Conservation (phyloP, 768 basidiomycete genomes). For the Tylopilus vinaceipallidus region DNA sequence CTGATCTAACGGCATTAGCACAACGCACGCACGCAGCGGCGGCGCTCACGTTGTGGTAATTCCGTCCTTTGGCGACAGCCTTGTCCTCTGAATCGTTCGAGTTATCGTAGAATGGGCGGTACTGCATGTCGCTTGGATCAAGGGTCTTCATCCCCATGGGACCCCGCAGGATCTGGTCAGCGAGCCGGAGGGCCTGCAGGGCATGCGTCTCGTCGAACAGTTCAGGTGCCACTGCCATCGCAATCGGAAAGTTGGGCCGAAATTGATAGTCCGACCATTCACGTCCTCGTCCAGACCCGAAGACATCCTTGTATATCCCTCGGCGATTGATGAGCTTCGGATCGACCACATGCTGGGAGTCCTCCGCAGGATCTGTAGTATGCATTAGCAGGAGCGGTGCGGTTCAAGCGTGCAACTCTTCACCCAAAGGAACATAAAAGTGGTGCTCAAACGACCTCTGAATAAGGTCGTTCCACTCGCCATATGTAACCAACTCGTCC, state of each 20-base stretch:
- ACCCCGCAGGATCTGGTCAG: constrained; percentile 75
- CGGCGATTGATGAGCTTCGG: constrained; percentile 75
- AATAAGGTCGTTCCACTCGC: constrained; percentile 85
- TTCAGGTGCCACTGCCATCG: constrained; percentile 97
- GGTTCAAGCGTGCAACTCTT: neutral
- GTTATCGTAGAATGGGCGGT: constrained; percentile 91
- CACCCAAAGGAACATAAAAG: constrained; percentile 86
- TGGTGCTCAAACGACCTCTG: constrained; percentile 85
- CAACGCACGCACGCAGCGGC: neutral
- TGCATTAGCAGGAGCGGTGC: constrained; percentile 1
- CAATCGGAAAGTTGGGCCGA: constrained; percentile 89
- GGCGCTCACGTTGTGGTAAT: constrained; percentile 80
- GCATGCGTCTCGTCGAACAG: constrained; percentile 83
- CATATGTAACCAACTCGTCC: constrained; percentile 74
- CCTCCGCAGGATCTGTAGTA: constrained; percentile 62
- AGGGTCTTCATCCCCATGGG: constrained; percentile 97
- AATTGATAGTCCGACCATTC: constrained; percentile 99
- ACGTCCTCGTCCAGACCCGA: constrained; percentile 80
- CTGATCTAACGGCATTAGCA: constrained; percentile 36
- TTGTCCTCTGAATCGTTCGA: constrained; percentile 86
- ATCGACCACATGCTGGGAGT: constrained; percentile 68
- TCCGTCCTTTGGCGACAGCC: constrained; percentile 86
- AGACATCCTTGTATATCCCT: constrained; percentile 98
- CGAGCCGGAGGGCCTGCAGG: constrained; percentile 73
- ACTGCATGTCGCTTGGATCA: constrained; percentile 84